A percentile compares a stretch with the other conserved stretches of the same genome.
Conservation (phyloP, 139 green algal genomes). For the Micromonas pusilla region DNA sequence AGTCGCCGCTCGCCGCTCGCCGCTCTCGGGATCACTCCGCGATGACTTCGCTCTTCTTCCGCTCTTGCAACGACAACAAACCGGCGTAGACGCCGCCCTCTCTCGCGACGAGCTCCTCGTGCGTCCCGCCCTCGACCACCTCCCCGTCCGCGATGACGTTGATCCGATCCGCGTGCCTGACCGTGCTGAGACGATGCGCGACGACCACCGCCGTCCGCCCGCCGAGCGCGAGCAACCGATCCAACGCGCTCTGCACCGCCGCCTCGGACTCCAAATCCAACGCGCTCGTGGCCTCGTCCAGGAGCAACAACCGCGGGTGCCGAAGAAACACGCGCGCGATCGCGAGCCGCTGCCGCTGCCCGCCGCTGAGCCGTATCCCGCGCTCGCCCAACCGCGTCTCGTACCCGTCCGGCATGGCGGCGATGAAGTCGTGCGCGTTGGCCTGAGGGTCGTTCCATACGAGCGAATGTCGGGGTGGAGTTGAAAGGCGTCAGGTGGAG, state of each 20-base stretch:
- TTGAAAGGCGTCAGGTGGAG: no score
- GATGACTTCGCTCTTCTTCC: not conserved
- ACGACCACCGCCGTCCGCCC: slow-evolving; percentile 80
- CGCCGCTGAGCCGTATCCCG: slow-evolving; percentile 46
- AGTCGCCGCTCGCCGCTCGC: not conserved
- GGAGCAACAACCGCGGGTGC: slow-evolving; percentile 41
- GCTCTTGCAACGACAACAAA: not conserved
- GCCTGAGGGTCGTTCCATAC: slow-evolving; percentile 30
- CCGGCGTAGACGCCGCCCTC: slow-evolving; percentile 3
- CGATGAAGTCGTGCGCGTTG: slow-evolving; percentile 45
- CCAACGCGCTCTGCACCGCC: slow-evolving; percentile 4
- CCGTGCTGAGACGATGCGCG: slow-evolving; percentile 81
- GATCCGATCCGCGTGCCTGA: slow-evolving; percentile 72
- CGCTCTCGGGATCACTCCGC: not conserved
- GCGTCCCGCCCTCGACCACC: slow-evolving; percentile 55
- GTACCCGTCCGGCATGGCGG: slow-evolving; percentile 39
- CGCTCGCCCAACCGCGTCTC: slow-evolving; percentile 44
- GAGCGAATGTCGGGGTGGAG: no score
- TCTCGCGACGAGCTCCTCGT: slow-evolving; percentile 54
- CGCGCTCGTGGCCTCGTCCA: slow-evolving; percentile 42
- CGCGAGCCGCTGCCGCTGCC: slow-evolving; percentile 80
- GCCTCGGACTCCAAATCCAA: slow-evolving; percentile 35
- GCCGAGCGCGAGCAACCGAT: slow-evolving; percentile 1
- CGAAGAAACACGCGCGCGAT: slow-evolving; percentile 69
- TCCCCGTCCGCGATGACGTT: slow-evolving; percentile 26